Conservation (phyloP, 495 filamentous ascomycete species). For the Darksidea phi region DNA sequence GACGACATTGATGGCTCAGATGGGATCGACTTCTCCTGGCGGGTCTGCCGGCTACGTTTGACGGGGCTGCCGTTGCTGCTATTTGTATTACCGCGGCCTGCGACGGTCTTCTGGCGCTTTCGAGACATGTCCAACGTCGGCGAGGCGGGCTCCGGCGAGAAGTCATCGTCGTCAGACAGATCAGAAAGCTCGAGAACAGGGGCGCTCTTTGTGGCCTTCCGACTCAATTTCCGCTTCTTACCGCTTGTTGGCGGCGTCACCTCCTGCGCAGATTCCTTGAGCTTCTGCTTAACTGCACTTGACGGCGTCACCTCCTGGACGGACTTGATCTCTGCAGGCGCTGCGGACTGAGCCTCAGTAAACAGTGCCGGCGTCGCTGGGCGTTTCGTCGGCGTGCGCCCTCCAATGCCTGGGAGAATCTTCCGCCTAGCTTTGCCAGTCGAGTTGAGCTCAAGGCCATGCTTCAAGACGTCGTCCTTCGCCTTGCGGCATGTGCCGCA, state of each 20-base stretch:
- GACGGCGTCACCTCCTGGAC: not conserved
- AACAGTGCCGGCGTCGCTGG: no score
- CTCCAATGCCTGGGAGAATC: no score
- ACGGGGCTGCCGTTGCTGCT: not conserved
- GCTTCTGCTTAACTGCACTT: no score
- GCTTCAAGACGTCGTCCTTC: not conserved
- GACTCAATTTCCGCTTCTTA: not conserved
- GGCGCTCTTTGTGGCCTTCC: not conserved
- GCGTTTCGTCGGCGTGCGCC: no score
- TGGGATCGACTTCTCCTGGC: not conserved
- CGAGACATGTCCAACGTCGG: not conserved
- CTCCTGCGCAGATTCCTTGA: not conserved
- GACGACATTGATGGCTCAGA: no score
- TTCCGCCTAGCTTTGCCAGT: not conserved
- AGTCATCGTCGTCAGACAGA: not conserved
- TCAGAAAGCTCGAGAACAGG: not conserved
- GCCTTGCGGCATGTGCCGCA: constrained; percentile 23
- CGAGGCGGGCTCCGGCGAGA: not conserved
- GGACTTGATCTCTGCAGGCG: not conserved
- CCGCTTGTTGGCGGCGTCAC: not conserved
- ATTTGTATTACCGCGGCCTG: not conserved
- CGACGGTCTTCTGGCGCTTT: not conserved
- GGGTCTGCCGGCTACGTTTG: not conserved
- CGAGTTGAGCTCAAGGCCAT: not conserved
- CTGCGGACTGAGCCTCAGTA: no score